Percentiles rank a stretch among this genome's conserved stretches.
These are phyloP conservation scores for Escovopsis sp. DNA, from an alignment of 2,329 filamentous ascomycete genomes.

Conservation along the genomic window DNA sequence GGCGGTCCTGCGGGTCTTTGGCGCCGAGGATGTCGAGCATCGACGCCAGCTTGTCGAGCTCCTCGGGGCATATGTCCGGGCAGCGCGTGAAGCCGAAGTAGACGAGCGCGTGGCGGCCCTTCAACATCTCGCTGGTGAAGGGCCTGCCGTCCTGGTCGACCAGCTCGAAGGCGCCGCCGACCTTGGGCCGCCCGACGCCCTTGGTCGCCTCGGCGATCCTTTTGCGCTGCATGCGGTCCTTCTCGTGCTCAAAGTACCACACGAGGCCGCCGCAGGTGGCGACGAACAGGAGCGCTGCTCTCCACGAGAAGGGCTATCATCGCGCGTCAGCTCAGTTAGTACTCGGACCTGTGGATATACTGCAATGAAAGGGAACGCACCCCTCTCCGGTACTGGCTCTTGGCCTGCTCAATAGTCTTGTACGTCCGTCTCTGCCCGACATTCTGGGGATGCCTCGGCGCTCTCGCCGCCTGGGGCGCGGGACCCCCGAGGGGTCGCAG, in stretches of 20 bases:
- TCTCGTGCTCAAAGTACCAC: conserved; percentile 88
- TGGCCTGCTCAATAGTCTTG: conserved; percentile 45
- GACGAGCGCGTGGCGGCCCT: conserved; percentile 74
- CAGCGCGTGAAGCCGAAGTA: conserved; percentile 99
- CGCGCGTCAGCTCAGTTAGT: too few species aligned
- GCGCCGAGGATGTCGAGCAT: conserved; percentile 66
- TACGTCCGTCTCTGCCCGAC: conserved; percentile 24
- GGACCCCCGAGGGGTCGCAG: conserved; percentile 20
- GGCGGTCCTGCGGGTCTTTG: conserved; percentile 22
- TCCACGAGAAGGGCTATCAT: conserved; percentile 77
- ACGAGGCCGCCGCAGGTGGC: conserved; percentile 61
- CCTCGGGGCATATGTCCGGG: conserved; percentile 96
- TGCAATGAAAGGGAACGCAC: conserved; percentile 20
- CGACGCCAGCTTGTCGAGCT: conserved; percentile 97
- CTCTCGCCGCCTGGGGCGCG: conserved; percentile 16
- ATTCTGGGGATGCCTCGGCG: conserved; percentile 7
- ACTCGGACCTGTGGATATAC: too few species aligned
- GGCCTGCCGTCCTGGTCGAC: conserved; percentile 65
- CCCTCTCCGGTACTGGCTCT: conserved; percentile 41
- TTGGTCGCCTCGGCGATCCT: conserved; percentile 84
- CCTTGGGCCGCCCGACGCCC: conserved; percentile 82
- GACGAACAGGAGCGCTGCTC: conserved; percentile 76
- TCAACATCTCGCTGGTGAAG: conserved; percentile 68
- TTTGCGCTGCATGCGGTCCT: conserved; percentile 78
- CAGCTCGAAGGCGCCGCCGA: conserved; percentile 75